Percentiles rank a stretch among this genome's conserved stretches.
phyloP scores from a whole-genome alignment of 768 basidiomycete species.

The Amanita inopinata region DNA sequence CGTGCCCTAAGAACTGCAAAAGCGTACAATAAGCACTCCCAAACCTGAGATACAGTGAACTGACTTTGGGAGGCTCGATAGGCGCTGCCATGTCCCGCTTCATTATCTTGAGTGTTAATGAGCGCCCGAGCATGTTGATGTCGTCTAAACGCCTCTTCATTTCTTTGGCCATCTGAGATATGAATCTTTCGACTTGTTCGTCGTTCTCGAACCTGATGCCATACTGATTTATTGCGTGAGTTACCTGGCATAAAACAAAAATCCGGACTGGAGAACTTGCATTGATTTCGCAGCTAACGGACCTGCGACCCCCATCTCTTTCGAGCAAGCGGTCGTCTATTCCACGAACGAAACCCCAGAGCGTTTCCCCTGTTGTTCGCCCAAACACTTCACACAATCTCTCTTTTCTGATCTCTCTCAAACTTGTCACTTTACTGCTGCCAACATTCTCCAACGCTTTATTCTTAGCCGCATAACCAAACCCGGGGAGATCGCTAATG shows the following conservation, averaged over 20 bases:
- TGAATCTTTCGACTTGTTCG: slow-evolving; percentile 72
- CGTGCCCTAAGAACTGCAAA: slow-evolving; percentile 82
- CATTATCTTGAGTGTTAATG: slow-evolving; percentile 83
- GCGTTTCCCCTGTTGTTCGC: slow-evolving; percentile 69
- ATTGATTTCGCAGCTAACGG: slow-evolving; percentile 91
- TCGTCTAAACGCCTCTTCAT: slow-evolving; percentile 63
- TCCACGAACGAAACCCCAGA: slow-evolving; percentile 79
- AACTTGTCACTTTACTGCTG: slow-evolving; percentile 56
- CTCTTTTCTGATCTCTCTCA: slow-evolving; percentile 52
- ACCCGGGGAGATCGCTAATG: slow-evolving; percentile 79
- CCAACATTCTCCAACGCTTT: slow-evolving; percentile 80
- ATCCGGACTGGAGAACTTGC: slow-evolving; percentile 47
- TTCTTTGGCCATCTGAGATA: slow-evolving; percentile 69
- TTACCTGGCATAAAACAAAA: not conserved
- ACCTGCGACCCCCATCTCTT: slow-evolving; percentile 79
- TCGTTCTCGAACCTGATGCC: slow-evolving; percentile 87
- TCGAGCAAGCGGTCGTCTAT: slow-evolving; percentile 75
- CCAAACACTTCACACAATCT: slow-evolving; percentile 68
- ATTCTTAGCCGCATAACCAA: slow-evolving; percentile 64
- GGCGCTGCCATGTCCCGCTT: slow-evolving; percentile 80
- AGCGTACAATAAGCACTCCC: not conserved
- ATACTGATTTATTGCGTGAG: slow-evolving; percentile 43
- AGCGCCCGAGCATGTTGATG: slow-evolving; percentile 59
- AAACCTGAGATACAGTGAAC: slow-evolving; percentile 8
- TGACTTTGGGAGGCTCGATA: slow-evolving; percentile 82